Conservation (phyloP, 108 stramenopile genomes). For the Skeletonema tropicum region DNA sequence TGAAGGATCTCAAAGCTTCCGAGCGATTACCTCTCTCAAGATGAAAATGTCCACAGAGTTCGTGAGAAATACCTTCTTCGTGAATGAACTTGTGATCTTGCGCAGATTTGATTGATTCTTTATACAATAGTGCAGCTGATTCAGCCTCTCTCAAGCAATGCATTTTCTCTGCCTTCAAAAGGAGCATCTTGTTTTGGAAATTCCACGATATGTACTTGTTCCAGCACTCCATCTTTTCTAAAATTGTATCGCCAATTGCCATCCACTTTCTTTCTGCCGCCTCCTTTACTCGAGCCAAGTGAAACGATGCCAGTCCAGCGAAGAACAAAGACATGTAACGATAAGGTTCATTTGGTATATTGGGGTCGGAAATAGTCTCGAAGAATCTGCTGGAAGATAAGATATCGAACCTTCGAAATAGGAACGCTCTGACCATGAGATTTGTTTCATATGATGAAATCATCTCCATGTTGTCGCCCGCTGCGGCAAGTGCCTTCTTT, state of each 20-base stretch:
- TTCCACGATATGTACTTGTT: constrained; percentile 3
- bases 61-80: constrained; percentile 11
- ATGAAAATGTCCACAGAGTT: constrained; percentile 16
- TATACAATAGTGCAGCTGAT: constrained; percentile 7
- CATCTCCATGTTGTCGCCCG: not conserved
- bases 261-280: not conserved
- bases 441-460: not conserved
- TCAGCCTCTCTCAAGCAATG: constrained; percentile 5
- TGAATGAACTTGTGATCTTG: constrained; percentile 24
- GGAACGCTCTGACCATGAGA: not conserved
- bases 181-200: constrained; percentile 20
- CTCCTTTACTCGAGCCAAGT: not conserved
- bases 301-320: not conserved
- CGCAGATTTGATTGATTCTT: constrained; percentile 18
- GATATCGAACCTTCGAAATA: constrained; percentile 1
- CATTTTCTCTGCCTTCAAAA: constrained; percentile 15
- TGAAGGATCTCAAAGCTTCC: constrained; percentile 8
- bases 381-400: not conserved
- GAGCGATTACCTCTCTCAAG: constrained; percentile 5
- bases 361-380: not conserved
- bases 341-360: not conserved
- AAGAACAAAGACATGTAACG: not conserved
- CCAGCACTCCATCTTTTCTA: constrained; percentile 3
- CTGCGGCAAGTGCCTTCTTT: not conserved
- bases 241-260: not conserved